Conservation (phyloP, 2,329 filamentous ascomycete genomes). For the Sarocladium kiliense region DNA sequence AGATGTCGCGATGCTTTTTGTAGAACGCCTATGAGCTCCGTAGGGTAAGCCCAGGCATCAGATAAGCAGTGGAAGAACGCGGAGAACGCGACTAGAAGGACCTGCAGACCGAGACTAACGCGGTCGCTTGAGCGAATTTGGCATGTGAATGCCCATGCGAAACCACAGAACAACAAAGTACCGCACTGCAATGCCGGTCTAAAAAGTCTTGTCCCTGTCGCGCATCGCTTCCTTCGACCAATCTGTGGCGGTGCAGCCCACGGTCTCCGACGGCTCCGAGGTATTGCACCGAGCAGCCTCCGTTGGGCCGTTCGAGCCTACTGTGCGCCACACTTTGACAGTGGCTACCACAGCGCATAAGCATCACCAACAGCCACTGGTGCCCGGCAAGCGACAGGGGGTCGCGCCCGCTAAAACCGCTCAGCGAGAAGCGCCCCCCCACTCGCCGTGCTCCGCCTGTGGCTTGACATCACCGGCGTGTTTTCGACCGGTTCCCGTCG, state of each 20-base stretch:
- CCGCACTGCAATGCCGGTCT: slow-evolving; percentile 6
- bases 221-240: not conserved
- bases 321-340: slow-evolving; percentile 13
- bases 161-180: not conserved
- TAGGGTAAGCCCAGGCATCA: not conserved
- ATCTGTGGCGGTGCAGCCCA: slow-evolving; percentile 6
- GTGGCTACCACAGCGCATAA: not conserved
- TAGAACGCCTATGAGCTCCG: no score
- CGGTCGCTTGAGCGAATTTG: not conserved
- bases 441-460: slow-evolving; percentile 2
- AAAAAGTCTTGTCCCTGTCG: not conserved
- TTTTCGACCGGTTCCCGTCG: slow-evolving; percentile 6
- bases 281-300: slow-evolving; percentile 16
- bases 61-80: not conserved
- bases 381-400: not conserved
- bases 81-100: slow-evolving; percentile 3
- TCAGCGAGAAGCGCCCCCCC: slow-evolving; percentile 5
- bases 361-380: not conserved
- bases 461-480: slow-evolving; percentile 9
- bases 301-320: not conserved
- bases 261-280: slow-evolving; percentile 25
- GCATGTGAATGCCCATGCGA: not conserved
- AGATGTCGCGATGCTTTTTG: no score
- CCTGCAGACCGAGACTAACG: not conserved
- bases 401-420: not conserved